Base-by-base conservation (phyloP, 768 basidiomycete genomes). In the Basidioascus undulatus region DNA sequence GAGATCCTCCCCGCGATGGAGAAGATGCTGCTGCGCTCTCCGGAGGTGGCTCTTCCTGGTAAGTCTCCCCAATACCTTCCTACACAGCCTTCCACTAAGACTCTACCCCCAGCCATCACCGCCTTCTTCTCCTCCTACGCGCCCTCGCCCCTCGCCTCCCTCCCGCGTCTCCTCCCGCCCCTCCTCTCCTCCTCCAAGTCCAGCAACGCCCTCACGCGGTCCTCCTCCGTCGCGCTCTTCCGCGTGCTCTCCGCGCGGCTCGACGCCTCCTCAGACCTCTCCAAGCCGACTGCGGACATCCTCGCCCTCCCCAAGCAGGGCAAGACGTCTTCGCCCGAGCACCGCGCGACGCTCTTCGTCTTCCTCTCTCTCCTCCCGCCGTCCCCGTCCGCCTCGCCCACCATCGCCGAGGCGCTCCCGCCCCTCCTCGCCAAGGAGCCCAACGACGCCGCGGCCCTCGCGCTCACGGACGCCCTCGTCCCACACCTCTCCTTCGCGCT, bases 301-400 rank as follows among this genome's bases (percentile, higher is more conserved):
- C 60, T 84, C 9, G 60, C 62, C n/a, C 64, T 83, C 0, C 78
- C 83, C 2, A 74, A 76, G 49, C 57, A 73, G 0, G 78, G 82
- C 18, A 98, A 92, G 62, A 80, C 84, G 0, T 61, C 74, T 1
- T 82, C 83, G 2, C 68, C 78, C 2, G 89, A 89, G 42, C 84
- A 96, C 54, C 72, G 87, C 15, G 56, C 72, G 5, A 64, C 76
- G 0, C 62, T 96, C 8, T 87, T 82, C 58, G 65, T 70, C 1
- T 82, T 96, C 73, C 64, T 84, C 2, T 59, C 65, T 2, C 53
- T 53, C 38, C 46, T 84, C 1, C 57, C 61, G 0, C 63, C 74
- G 3, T 68, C 68, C 5, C 32, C 45, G 0, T 23, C 41, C 11
- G 57, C 73, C 1, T 69, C 82, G 0, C 51, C 65, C 33, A 56